Evolutionary conservation across 129 eudicot species (phyloP).

Genomic region (Logfia minima): DNA sequence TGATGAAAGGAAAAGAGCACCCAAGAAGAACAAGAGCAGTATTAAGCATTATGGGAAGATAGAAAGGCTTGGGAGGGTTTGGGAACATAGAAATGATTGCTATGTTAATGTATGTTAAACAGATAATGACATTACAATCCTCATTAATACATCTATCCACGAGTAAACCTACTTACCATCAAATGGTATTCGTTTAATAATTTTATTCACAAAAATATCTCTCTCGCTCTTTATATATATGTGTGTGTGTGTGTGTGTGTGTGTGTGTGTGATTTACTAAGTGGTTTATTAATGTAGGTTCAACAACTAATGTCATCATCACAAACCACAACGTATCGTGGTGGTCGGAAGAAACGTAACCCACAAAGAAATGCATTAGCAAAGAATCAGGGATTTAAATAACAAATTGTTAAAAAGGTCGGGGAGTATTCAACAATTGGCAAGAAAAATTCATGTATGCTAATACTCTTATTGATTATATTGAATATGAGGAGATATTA

Average conservation of each 20-base stretch:
- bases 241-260: too few relatives aligned
- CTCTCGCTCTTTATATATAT: too few relatives aligned
- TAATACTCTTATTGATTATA: not conserved
- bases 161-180: not conserved
- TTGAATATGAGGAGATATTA: not conserved
- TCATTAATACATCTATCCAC: not conserved
- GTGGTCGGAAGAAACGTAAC: not conserved
- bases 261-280: too few relatives aligned
- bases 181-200: not conserved
- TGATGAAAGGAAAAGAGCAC: not conserved
- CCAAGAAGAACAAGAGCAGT: not conserved
- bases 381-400: not conserved
- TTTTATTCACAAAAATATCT: too few relatives aligned
- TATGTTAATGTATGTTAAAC: not conserved
- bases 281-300: not conserved
- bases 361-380: not conserved
- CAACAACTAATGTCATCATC: not conserved
- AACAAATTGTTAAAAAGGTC: not conserved
- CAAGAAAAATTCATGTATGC: not conserved
- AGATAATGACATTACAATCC: not conserved
- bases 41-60: not conserved
- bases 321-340: not conserved
- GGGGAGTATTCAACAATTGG: not conserved
- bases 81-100: not conserved
- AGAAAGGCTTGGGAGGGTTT: not conserved